Evolutionary conservation across 768 basidiomycete species (phyloP).

Genomic region (Suillus decipiens): DNA sequence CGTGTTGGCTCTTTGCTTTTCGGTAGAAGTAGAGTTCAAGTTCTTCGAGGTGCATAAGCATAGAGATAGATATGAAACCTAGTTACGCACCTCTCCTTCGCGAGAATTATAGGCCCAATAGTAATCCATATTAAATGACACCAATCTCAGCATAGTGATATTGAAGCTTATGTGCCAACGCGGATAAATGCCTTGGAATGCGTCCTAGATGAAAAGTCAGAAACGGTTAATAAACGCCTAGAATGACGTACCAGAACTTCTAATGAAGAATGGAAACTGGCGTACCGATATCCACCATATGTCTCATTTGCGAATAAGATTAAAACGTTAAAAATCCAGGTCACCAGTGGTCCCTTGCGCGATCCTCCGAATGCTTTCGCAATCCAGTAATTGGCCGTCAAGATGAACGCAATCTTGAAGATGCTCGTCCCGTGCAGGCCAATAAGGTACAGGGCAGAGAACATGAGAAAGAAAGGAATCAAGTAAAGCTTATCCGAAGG

Average conservation of each 20-base stretch:
- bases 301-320: slow-evolving; percentile 79
- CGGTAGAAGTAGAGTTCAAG: slow-evolving; percentile 39
- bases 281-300: slow-evolving; percentile 73
- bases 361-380: slow-evolving; percentile 48
- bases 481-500: slow-evolving; percentile 36
- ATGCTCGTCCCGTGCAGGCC: slow-evolving; percentile 80
- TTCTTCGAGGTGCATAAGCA: slow-evolving; percentile 15
- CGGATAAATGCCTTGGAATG: slow-evolving; percentile 74
- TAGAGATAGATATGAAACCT: neutral
- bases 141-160: slow-evolving; percentile 90
- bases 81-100: slow-evolving; percentile 43
- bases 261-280: slow-evolving; percentile 53
- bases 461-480: slow-evolving; percentile 59
- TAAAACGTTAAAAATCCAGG: slow-evolving; percentile 77
- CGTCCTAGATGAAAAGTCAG: slow-evolving; percentile 48
- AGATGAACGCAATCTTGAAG: slow-evolving; percentile 75
- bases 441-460: slow-evolving; percentile 64
- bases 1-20: slow-evolving; percentile 61
- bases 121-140: slow-evolving; percentile 93
- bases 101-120: slow-evolving; percentile 70
- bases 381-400: slow-evolving; percentile 69
- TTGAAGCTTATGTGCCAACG: slow-evolving; percentile 96
- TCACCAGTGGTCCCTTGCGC: slow-evolving; percentile 49
- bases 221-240: slow-evolving; percentile 2
- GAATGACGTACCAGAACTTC: slow-evolving; percentile 56